These are phyloP conservation scores for Apium graveolens DNA, from an alignment of 129 eudicot species.

Conservation along the genomic window DNA sequence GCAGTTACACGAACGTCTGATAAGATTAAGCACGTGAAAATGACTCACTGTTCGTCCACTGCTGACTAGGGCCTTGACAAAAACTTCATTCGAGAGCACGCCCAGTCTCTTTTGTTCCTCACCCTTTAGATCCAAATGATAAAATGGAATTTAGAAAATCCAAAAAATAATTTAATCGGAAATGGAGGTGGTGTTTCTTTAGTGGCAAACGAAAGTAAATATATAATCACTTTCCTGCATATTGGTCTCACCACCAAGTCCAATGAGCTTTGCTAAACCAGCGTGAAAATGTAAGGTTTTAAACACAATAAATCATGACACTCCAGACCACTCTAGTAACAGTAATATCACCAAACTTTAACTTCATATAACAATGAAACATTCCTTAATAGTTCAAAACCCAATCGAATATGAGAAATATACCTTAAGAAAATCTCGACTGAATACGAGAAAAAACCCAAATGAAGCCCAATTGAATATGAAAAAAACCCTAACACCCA, in stretches of 20 bases:
- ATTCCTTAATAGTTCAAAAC: too few species aligned
- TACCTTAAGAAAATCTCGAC: too few species aligned
- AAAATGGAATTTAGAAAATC: background rate
- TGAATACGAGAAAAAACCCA: too few species aligned
- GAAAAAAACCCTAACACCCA: too few species aligned
- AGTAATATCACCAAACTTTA: too few species aligned
- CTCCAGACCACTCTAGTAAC: too few species aligned
- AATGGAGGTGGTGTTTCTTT: background rate
- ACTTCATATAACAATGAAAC: too few species aligned
- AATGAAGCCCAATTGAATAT: too few species aligned
- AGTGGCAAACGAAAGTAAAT: background rate
- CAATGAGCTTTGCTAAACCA: conserved; percentile 93
- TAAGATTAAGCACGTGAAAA: background rate
- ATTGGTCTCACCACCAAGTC: conserved; percentile 95
- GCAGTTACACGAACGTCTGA: conserved; percentile 5
- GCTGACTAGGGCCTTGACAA: conserved; percentile 91
- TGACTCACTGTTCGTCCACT: conserved; percentile 92
- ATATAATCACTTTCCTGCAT: conserved; percentile 62
- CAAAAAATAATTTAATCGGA: background rate
- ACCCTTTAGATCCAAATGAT: conserved; percentile 41
- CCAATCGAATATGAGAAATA: too few species aligned
- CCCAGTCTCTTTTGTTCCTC: conserved; percentile 98
- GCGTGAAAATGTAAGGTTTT: conserved; percentile 49
- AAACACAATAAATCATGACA: too few species aligned
- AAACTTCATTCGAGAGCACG: conserved; percentile 93